Evolutionary conservation across 805 yeast species (phyloP).

Genomic region (Sugiyamaella chiloensis): DNA sequence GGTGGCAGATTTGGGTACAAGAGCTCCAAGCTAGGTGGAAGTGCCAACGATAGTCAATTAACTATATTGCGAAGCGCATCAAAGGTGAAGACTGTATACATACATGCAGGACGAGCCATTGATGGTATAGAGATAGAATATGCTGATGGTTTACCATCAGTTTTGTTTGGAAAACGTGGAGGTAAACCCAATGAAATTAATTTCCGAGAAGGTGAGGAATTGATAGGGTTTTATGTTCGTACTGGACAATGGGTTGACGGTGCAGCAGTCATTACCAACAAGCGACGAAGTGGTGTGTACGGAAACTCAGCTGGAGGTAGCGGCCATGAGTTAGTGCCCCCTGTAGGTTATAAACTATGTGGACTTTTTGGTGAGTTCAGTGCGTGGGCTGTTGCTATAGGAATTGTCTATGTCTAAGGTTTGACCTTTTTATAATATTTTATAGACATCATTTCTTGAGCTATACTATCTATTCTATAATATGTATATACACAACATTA

Average conservation of each 20-base stretch:
- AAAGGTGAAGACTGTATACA: constrained; percentile 49
- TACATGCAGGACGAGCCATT: constrained; percentile 72
- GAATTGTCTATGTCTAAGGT: constrained; percentile 2
- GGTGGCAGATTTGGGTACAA: constrained; percentile 8
- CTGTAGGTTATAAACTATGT: constrained; percentile 55
- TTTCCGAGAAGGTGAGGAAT: constrained; percentile 54
- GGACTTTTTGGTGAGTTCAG: constrained; percentile 73
- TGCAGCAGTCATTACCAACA: constrained; percentile 60
- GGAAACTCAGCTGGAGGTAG: constrained; percentile 75
- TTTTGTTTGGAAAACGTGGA: constrained; percentile 37
- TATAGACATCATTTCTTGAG: too few species aligned
- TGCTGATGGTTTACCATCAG: constrained; percentile 28
- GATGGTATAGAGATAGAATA: constrained; percentile 69
- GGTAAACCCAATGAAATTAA: constrained; percentile 46
- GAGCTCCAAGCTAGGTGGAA: constrained; percentile 24
- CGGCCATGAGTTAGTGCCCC: constrained; percentile 55
- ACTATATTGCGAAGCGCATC: constrained; percentile 31
- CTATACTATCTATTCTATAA: too few species aligned
- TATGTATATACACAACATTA: too few species aligned
- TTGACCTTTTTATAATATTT: too few species aligned
- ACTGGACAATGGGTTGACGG: constrained; percentile 91
- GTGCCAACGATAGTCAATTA: constrained; percentile 28
- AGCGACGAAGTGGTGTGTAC: constrained; percentile 43
- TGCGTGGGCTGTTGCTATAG: constrained; percentile 39
- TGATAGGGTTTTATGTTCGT: constrained; percentile 60